phyloP scores from a whole-genome alignment of 2,329 filamentous ascomycete genomes.

The Coleophoma eucalyptorum region DNA sequence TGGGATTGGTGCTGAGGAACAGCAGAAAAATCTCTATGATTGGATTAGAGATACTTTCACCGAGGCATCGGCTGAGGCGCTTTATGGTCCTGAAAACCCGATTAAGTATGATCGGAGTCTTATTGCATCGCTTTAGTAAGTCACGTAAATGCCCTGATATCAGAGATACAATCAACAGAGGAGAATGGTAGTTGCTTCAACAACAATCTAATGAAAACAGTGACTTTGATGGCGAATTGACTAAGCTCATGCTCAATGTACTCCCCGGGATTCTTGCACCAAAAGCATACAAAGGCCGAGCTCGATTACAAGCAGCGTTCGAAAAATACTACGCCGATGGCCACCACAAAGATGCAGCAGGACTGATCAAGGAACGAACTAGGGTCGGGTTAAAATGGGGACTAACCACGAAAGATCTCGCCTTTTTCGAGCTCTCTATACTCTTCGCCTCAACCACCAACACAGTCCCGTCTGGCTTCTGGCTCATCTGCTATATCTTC shows the following conservation, averaged over 20 bases:
- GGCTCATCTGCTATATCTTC: constrained; percentile 32
- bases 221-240: constrained; percentile 26
- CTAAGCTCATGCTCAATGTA: constrained; percentile 26
- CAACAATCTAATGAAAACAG: constrained; percentile 4
- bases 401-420: constrained; percentile 26
- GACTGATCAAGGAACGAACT: constrained; percentile 25
- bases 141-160: not conserved
- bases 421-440: constrained; percentile 29
- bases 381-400: constrained; percentile 22
- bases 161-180: too few relatives aligned
- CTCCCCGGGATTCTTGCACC: constrained; percentile 27
- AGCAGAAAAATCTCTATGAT: constrained; percentile 29
- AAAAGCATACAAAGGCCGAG: constrained; percentile 27
- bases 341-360: constrained; percentile 24
- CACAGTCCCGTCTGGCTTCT: constrained; percentile 35
- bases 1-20: constrained; percentile 21
- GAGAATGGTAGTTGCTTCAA: too few relatives aligned
- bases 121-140: constrained; percentile 34
- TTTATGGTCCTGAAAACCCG: constrained; percentile 43
- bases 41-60: constrained; percentile 38
- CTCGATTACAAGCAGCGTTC: constrained; percentile 33
- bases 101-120: constrained; percentile 30
- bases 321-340: constrained; percentile 22
- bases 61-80: constrained; percentile 32
- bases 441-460: constrained; percentile 30